Base-by-base conservation (phyloP, 2,329 filamentous ascomycete species). In the Sarocladiaceae sp. region DNA sequence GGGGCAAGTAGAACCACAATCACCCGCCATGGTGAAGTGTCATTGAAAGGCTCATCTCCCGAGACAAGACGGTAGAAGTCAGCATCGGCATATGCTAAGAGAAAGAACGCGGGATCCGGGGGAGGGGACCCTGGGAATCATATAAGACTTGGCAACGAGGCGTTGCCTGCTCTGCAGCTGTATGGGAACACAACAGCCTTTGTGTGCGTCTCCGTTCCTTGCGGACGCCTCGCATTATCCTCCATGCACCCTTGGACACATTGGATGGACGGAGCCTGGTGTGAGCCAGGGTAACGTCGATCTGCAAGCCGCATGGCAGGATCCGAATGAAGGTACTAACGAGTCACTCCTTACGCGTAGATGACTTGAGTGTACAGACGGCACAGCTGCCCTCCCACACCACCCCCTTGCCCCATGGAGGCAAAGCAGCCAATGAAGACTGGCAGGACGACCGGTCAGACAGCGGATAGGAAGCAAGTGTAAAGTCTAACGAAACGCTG, bases 1-100 rank as follows among this genome's bases (percentile, higher is more conserved):
- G 48, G 67, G 69, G 54, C 70, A 73, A 47, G 58, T 59, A n/a
- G 59, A 60, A 52, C 62, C 63, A 59, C 70, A 71, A 57, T 64
- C 61, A 53, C 58, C 63, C 58, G 67, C 60, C 70, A 72, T 72
- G 33, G 51, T 63, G 57, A 52, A 37, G 42, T 44, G 12, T 63
- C 64, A 65, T 64, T 56, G 53, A 58, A 58, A 52, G 55, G 54
- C 55, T 53, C 44, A 48, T 33, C 13, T 48, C 44, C n/a, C 10
- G 13, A 28, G 44, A 6, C 13, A 22, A 31, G 3, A 4, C 13
- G 28, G 7, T 15, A 20, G 44, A 48, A 20, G 35, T 13, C 12
- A n/a, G 40, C 40, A 44, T 44, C 40, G 23, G 17, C 40, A 44
- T 28, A 15, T 12, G 17, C 17, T 10, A 22, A n/a, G 40, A 12